Evolutionary conservation across 2,329 filamentous ascomycete genomes (phyloP).

Genomic region (Pseudogymnoascus sp.): DNA sequence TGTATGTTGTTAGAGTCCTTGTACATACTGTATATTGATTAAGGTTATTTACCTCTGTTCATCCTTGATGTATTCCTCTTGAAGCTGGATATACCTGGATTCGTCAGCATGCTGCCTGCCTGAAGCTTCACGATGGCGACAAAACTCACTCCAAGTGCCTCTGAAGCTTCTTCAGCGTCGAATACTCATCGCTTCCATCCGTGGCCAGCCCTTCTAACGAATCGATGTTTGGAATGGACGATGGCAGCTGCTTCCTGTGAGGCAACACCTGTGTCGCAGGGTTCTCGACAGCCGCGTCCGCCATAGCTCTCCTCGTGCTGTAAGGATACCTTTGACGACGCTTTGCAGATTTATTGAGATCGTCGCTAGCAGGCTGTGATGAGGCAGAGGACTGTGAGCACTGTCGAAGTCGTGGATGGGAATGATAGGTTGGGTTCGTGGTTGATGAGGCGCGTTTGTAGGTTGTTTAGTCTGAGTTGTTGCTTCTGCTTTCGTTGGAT

Average conservation of each 20-base stretch:
- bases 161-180: constrained; percentile 91
- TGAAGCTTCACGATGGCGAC: not conserved
- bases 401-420: not conserved
- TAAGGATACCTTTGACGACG: not conserved
- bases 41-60: constrained; percentile 67
- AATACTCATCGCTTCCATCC: constrained; percentile 88
- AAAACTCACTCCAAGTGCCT: constrained; percentile 78
- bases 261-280: constrained; percentile 66
- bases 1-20: constrained; percentile 31
- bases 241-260: constrained; percentile 73
- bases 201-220: constrained; percentile 75
- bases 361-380: not conserved
- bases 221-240: constrained; percentile 83
- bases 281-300: constrained; percentile 79
- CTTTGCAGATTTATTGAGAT: not conserved
- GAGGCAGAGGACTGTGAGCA: not conserved
- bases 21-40: not conserved
- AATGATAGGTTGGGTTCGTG: constrained; percentile 1
- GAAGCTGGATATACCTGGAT: constrained; percentile 81
- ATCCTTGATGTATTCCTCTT: constrained; percentile 99
- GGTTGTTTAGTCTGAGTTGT: constrained; percentile 2
- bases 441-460: constrained; percentile 10
- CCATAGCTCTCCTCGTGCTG: constrained; percentile 50
- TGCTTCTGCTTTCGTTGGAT: constrained; percentile 3
- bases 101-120: constrained; percentile 21